These are phyloP conservation scores for Fusarium equiseti DNA, from an alignment of 2,329 filamentous ascomycete species.

Conservation along the genomic window DNA sequence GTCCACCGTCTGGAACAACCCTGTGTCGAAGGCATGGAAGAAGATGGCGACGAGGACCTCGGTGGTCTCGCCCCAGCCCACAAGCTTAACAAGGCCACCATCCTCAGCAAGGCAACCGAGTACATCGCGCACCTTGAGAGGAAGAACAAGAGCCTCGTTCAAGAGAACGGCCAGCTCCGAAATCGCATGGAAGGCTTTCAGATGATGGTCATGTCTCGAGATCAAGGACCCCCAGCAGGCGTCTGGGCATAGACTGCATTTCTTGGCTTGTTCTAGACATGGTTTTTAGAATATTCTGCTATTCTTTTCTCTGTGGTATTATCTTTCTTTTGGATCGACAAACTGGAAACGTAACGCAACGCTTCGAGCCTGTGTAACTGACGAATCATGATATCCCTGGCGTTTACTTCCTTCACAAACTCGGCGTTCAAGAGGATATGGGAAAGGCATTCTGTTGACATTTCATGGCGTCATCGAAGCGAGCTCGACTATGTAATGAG, in stretches of 20 bases:
- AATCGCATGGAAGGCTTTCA: constrained; percentile 49
- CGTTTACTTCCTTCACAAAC: constrained; percentile 33
- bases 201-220: constrained; percentile 48
- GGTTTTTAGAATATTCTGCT: constrained; percentile 8
- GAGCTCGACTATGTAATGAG: constrained; percentile 25
- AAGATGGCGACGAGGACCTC: constrained; percentile 75
- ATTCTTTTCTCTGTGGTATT: constrained; percentile 18
- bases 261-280: constrained; percentile 1
- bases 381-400: constrained; percentile 47
- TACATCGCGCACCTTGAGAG: constrained; percentile 55
- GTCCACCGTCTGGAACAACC: constrained; percentile 68
- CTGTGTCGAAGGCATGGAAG: constrained; percentile 66
- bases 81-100: constrained; percentile 94
- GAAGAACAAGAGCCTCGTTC: constrained; percentile 50
- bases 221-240: constrained; percentile 43
- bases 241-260: constrained; percentile 42
- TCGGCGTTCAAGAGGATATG: constrained; percentile 4
- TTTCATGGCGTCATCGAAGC: constrained; percentile 34
- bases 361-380: constrained; percentile 41
- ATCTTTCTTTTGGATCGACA: constrained; percentile 27
- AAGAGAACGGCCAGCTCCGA: constrained; percentile 51
- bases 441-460: constrained; percentile 18
- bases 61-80: constrained; percentile 85
- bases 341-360: constrained; percentile 21
- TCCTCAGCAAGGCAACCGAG: constrained; percentile 58